Conservation (phyloP, 257 asterid species). For the Primulina huaijiensis region DNA sequence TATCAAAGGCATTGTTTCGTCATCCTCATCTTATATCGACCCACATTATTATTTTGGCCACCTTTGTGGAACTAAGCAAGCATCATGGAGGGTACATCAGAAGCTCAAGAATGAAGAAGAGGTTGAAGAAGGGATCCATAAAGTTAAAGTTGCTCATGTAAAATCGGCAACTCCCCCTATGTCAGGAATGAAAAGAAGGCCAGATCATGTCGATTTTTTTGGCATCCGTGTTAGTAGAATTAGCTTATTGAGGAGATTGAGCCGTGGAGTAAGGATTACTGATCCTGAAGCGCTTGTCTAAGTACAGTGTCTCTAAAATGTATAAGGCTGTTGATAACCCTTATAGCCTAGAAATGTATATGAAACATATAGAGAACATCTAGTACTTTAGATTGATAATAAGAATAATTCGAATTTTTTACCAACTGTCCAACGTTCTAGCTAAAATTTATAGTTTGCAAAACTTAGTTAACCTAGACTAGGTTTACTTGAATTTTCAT, state of each 20-base stretch:
- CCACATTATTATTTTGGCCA: constrained; percentile 59
- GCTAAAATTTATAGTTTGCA: no score
- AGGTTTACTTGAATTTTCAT: no score
- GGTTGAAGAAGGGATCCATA: constrained; percentile 16
- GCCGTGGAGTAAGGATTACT: constrained; percentile 52
- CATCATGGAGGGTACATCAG: constrained; percentile 40
- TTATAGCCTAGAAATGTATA: no score
- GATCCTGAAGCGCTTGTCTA: constrained; percentile 31
- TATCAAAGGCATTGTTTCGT: constrained; percentile 67
- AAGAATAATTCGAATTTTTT: no score
- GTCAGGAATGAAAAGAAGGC: constrained; percentile 42
- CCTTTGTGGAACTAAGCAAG: constrained; percentile 55
- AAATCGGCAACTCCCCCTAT: constrained; percentile 25
- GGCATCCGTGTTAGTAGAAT: constrained; percentile 56
- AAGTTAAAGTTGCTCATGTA: constrained; percentile 7
- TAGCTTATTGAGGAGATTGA: constrained; percentile 51
- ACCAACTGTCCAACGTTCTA: no score
- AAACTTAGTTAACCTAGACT: no score
- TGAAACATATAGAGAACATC: no score
- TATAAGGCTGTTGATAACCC: no score
- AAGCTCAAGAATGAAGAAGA: constrained; percentile 34
- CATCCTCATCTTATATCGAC: constrained; percentile 47
- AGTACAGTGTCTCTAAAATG: no score
- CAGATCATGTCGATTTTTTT: constrained; percentile 29
- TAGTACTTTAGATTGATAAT: no score